A percentile compares a stretch with the other conserved stretches of the same genome.
Evolutionary conservation across 768 basidiomycete genomes (phyloP).

Genomic region (Phaeotremella fagi): DNA sequence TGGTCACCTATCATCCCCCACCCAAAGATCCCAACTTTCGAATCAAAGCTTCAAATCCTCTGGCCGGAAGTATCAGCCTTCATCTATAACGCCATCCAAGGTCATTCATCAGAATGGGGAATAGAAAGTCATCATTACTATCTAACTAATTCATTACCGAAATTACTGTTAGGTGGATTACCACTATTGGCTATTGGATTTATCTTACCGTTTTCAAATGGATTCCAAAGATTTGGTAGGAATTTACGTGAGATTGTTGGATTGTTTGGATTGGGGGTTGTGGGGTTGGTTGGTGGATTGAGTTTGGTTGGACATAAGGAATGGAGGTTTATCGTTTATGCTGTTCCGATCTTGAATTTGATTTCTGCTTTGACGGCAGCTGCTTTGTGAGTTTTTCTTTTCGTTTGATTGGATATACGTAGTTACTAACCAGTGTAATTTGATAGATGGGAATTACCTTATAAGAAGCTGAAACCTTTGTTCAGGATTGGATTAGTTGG

Average conservation of each 20-base stretch:
- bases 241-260: conserved; percentile 16
- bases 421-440: not conserved
- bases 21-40: conserved; percentile 47
- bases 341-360: conserved; percentile 74
- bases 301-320: conserved; percentile 87
- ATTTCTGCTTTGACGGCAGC: conserved; percentile 65
- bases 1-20: conserved; percentile 54
- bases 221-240: not conserved
- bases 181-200: conserved; percentile 57
- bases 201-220: not conserved
- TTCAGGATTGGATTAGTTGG: conserved; percentile 53
- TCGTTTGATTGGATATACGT: not conserved
- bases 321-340: conserved; percentile 92
- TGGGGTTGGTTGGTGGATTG: conserved; percentile 50
- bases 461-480: conserved; percentile 52
- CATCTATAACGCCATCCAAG: conserved; percentile 79
- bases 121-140: conserved; percentile 51
- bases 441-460: not conserved
- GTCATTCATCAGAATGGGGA: conserved; percentile 88
- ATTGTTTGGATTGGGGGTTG: conserved; percentile 14
- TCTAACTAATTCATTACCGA: conserved; percentile 53
- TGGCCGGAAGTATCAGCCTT: conserved; percentile 83
- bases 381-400: conserved; percentile 59
- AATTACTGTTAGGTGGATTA: conserved; percentile 63
- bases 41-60: conserved; percentile 50